Evolutionary conservation across 1,284 basidiomycete genomes (phyloP).

Genomic region (Microbotryum silenes-acaulis): DNA sequence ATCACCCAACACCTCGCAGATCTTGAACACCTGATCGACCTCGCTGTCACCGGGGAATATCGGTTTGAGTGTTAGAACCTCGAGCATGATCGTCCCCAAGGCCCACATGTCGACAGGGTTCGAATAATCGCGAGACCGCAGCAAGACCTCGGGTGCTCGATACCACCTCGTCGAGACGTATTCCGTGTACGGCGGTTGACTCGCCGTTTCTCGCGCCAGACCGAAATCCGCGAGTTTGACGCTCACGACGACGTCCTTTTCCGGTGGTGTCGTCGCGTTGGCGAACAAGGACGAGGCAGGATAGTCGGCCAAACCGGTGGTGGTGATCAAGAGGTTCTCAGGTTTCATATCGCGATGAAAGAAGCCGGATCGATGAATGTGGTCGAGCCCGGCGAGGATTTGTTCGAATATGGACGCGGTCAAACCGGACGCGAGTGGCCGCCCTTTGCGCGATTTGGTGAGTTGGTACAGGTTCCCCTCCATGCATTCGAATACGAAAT

Average conservation of each 20-base stretch:
- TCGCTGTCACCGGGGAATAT: conserved; percentile 96
- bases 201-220: conserved; percentile 81
- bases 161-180: conserved; percentile 99
- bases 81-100: conserved; percentile 93
- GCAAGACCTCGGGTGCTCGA: conserved; percentile 91
- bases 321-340: conserved; percentile 99
- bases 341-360: conserved; percentile 99
- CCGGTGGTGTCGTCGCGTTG: conserved; percentile 43
- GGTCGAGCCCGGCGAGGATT: conserved; percentile 79
- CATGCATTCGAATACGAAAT: conserved; percentile 99
- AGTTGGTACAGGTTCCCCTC: conserved; percentile 99
- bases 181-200: conserved; percentile 90
- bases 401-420: conserved; percentile 92
- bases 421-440: conserved; percentile 87
- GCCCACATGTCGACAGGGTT: conserved; percentile 99
- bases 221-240: conserved; percentile 99
- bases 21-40: conserved; percentile 83
- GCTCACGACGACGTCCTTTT: conserved; percentile 92
- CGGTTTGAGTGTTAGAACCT: conserved; percentile 88
- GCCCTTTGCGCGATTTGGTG: conserved; percentile 91
- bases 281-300: conserved; percentile 48
- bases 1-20: conserved; percentile 88
- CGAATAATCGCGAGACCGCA: conserved; percentile 85
- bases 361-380: conserved; percentile 87
- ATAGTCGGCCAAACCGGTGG: conserved; percentile 91